Evolutionary conservation across 2,329 filamentous ascomycete species (phyloP).

Genomic region (Pseudogymnoascus sp.): DNA sequence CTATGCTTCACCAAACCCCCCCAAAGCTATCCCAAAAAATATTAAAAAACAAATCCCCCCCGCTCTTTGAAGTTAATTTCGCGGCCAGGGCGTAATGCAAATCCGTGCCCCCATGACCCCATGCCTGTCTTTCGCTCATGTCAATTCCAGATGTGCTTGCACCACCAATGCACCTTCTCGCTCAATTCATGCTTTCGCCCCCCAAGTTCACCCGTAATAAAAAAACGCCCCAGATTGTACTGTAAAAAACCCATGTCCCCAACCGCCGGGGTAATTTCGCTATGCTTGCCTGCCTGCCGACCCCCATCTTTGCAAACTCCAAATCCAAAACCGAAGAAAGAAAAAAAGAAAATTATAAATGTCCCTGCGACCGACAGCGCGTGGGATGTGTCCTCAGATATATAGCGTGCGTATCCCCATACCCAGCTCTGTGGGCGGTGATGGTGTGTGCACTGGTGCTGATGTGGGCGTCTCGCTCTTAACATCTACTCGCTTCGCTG

Average conservation of each 20-base stretch:
- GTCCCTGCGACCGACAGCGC: not conserved
- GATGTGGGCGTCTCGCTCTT: not conserved
- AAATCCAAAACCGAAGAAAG: slow-evolving; percentile 4
- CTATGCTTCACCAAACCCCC: not conserved
- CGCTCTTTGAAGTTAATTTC: not conserved
- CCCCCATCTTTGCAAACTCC: not conserved
- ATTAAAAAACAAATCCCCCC: not conserved
- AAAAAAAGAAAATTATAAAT: not conserved
- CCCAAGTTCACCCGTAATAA: not conserved
- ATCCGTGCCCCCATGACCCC: not conserved
- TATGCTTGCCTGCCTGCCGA: not conserved
- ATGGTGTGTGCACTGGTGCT: not conserved
- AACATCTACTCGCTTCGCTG: not conserved
- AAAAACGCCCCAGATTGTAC: not conserved
- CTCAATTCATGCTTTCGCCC: not conserved
- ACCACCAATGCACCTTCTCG: not conserved
- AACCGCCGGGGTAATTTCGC: not conserved
- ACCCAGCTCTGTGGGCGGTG: not conserved
- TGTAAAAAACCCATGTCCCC: not conserved
- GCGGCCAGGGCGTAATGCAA: not conserved
- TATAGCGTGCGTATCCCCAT: slow-evolving; percentile 11
- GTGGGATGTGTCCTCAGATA: slow-evolving; percentile 7
- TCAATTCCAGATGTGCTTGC: not conserved
- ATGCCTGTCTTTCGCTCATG: not conserved
- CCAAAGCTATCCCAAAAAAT: not conserved